Evolutionary conservation across 2,329 filamentous ascomycete genomes (phyloP), one percentile per base, ranked within the genome.

Genomic region (Cordyceps militaris): DNA sequence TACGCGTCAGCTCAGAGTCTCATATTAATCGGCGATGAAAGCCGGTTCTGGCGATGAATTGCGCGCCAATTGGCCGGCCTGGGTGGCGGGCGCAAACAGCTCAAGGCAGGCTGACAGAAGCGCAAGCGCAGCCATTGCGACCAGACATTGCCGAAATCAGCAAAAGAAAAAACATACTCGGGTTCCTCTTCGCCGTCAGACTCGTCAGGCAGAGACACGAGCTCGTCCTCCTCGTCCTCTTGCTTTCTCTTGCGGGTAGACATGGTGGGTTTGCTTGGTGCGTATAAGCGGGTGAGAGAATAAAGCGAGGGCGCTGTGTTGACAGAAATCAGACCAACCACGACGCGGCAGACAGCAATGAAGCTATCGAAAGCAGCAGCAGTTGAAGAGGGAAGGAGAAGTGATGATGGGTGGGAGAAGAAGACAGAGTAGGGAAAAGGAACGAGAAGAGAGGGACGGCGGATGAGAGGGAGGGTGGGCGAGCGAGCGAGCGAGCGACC

Each of bases 161-260:
- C 34, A 21, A 16, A 56, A 53, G 40, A 28, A 28, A 48, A 60
- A 48, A 67, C 78, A 75, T 75, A 81, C 79, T 80, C 79, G 67
- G 80, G 77, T 67, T 80, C 78, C 65, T 80, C 77, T 65, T 78
- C 76, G 44, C 74, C 76, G 60, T 79, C 76, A 49, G 75, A 74
- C 49, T 74, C 78, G 60, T 79, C 78, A 56, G 79, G 78, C 56
- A 81, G 76, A 61, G 78, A 79, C 61, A 81, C 75, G 34, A 81
- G 77, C 71, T 80, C 78, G 59, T 80, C 78, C 67, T 79, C 76
- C 63, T 79, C 77, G 24, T 75, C 56, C 66, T 62, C 76, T 64
- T 77, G 75, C 74, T 78, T 79, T 73, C 78, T 77, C 77, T 81
- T 81, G 66, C 78, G 78, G 65, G 73, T 69, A 59, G 76, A 74